These are phyloP conservation scores for Penicillium sp. DNA, from an alignment of 2,329 filamentous ascomycete species.

Conservation along the genomic window DNA sequence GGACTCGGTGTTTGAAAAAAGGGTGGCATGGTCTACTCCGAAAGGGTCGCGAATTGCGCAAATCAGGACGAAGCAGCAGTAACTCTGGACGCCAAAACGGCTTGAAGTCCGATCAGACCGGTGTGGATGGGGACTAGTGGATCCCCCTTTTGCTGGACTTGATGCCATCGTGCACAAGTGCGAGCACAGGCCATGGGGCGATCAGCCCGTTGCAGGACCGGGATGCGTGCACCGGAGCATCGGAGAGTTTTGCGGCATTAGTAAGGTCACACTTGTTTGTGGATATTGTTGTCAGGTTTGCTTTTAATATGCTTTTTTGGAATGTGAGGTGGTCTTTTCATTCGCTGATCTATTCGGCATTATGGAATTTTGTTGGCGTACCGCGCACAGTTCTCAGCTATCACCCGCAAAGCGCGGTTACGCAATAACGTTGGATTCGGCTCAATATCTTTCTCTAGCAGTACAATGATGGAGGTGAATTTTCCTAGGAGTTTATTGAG, in stretches of 20 bases:
- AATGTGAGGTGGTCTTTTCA: background rate
- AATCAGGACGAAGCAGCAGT: background rate
- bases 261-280: background rate
- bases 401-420: constrained; percentile 24
- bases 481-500: background rate
- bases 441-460: background rate
- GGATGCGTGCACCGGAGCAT: constrained; percentile 10
- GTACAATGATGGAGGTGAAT: constrained; percentile 4
- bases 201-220: constrained; percentile 9
- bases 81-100: constrained; percentile 6
- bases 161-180: constrained; percentile 23
- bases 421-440: constrained; percentile 15
- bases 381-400: constrained; percentile 1
- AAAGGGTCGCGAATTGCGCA: background rate
- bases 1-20: background rate
- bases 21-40: background rate
- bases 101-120: constrained; percentile 16
- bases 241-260: constrained; percentile 16
- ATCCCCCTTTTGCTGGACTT: background rate
- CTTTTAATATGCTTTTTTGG: background rate
- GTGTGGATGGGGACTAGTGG: constrained; percentile 2
- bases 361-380: background rate
- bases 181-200: constrained; percentile 17
- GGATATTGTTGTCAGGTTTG: background rate
- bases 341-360: background rate